Evolutionary conservation across 768 basidiomycete genomes (phyloP), one percentile per base, ranked within the genome.

Genomic region (Leccinellum luteum): DNA sequence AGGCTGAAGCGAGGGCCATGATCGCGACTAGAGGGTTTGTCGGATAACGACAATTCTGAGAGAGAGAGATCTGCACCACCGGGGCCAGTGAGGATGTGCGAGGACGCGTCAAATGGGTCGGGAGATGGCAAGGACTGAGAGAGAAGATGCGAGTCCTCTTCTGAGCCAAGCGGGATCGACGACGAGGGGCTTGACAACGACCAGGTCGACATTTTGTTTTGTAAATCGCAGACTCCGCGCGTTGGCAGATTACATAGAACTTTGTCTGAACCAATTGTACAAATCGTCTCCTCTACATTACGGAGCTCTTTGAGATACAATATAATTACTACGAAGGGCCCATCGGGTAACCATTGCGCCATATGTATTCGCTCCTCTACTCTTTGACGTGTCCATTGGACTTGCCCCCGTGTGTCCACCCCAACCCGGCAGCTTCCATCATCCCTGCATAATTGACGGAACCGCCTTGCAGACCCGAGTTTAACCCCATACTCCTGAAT

Each of bases 31-130:
- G 55, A 53, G 7, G 66, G 67, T 45, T 62, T 71, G 35, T 81
- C 75, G 49, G 72, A 65, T 38, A 82, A 63, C 17, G 79, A 83
- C 5, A 85, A 76, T 58, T 85, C 84, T 1, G 84, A 83, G 47
- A 85, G 68, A 6, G 83, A 85, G 3, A 85, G 75, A 67, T 85
- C 84, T 58, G 76, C 77, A 32, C 75, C 76, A 15, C 76, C 76
- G 17, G 73, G 77, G 6, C 76, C 79, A 2, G 78, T 78, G 56
- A 72, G 63, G 12, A 69, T 72, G 45, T 58, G 62, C 6, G 71
- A 67, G 44, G 73, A 66, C 13, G 64, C 64, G 56, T 71, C 69
- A 52, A 69, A 67, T 6, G 65, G 48, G 41, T 73, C 71, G 25
- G 70, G 64, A 38, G 72, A 69, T 48, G 75, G 71, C 6, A 77